Evolutionary conservation across 1,284 basidiomycete species (phyloP).

Genomic region (Cryptococcus sp.): DNA sequence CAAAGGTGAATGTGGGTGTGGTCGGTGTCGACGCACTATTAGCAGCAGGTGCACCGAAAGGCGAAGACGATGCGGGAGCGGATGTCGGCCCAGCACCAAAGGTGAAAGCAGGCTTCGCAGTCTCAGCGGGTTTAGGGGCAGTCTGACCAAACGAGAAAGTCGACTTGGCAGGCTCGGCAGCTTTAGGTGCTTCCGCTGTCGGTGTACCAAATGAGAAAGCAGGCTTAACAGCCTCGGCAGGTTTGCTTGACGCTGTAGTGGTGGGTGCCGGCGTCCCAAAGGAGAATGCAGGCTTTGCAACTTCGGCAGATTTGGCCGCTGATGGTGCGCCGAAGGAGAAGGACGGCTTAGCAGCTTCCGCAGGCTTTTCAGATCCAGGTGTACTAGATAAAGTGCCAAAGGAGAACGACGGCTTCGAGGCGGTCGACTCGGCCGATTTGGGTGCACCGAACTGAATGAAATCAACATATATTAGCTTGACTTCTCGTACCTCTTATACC

Average conservation of each 20-base stretch:
- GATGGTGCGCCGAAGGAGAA: constrained; percentile 20
- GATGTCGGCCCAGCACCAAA: constrained; percentile 17
- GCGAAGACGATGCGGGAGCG: too few relatives aligned
- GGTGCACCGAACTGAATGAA: constrained; percentile 4
- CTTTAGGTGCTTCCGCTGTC: constrained; percentile 6
- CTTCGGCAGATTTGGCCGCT: constrained; percentile 21
- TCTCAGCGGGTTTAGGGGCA: constrained; percentile 20
- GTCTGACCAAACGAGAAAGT: constrained; percentile 21
- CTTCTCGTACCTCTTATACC: not conserved
- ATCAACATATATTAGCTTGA: constrained; percentile 4
- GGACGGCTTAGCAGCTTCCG: constrained; percentile 21
- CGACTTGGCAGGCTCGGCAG: constrained; percentile 13
- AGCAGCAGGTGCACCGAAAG: constrained; percentile 14
- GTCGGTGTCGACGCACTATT: constrained; percentile 8
- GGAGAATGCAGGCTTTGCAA: constrained; percentile 23
- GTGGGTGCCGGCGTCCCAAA: constrained; percentile 18
- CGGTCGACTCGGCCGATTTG: constrained; percentile 4
- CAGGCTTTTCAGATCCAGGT: constrained; percentile 4
- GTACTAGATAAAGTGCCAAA: constrained; percentile 1
- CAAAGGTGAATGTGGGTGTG: constrained; percentile 22
- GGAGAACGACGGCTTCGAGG: constrained; percentile 3
- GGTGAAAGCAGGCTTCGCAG: constrained; percentile 25
- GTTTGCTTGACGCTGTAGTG: not conserved
- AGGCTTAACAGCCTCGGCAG: constrained; percentile 18
- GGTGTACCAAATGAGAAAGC: constrained; percentile 18